Conservation (phyloP, 2,329 filamentous ascomycete species). For the Fusarium irregulare region DNA sequence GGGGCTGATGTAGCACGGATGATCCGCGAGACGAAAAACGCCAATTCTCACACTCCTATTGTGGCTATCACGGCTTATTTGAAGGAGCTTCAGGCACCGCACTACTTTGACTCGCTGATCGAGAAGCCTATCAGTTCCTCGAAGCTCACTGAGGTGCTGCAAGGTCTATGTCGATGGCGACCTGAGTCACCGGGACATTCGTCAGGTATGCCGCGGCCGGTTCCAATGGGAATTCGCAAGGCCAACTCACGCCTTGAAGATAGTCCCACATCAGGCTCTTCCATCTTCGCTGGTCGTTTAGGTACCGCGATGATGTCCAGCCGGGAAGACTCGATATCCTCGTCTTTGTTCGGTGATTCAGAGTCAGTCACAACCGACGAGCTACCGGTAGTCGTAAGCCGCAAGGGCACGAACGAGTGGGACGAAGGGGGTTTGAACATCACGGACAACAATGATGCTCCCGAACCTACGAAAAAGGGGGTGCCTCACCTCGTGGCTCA, state of each 20-base stretch:
- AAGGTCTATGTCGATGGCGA: conserved; percentile 93
- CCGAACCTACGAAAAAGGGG: conserved; percentile 54
- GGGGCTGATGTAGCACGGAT: conserved; percentile 96
- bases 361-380: conserved; percentile 85
- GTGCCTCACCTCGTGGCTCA: conserved; percentile 68
- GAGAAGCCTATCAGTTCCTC: conserved; percentile 96
- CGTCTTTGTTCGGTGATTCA: conserved; percentile 86
- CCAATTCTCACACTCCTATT: conserved; percentile 93
- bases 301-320: conserved; percentile 84
- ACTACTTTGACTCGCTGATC: conserved; percentile 95
- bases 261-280: conserved; percentile 85
- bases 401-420: conserved; percentile 82
- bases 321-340: conserved; percentile 88
- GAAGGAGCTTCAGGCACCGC: conserved; percentile 94
- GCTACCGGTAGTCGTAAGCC: conserved; percentile 77
- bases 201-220: conserved; percentile 65
- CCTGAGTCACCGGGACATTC: conserved; percentile 68
- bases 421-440: conserved; percentile 83
- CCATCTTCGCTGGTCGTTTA: conserved; percentile 74
- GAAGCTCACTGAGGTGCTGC: conserved; percentile 89
- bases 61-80: conserved; percentile 97
- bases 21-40: conserved; percentile 96
- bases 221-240: conserved; percentile 74
- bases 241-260: conserved; percentile 75
- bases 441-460: conserved; percentile 60